Evolutionary conservation across 2,329 filamentous ascomycete species (phyloP).

Genomic region (Aspergillus novofumigatus): DNA sequence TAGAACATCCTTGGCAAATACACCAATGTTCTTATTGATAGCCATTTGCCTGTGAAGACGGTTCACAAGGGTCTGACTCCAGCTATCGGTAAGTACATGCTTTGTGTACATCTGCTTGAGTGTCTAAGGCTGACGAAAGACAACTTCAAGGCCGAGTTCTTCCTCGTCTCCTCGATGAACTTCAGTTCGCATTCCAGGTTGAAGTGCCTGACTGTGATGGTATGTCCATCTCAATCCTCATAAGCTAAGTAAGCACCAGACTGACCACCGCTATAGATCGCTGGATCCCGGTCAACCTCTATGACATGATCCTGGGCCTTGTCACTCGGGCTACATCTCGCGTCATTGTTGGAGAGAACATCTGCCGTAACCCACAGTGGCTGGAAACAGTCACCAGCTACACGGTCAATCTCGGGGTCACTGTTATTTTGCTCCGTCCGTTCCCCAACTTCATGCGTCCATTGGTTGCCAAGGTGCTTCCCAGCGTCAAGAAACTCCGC

Average conservation of each 20-base stretch:
- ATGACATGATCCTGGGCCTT: constrained; percentile 27
- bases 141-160: constrained; percentile 17
- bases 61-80: constrained; percentile 24
- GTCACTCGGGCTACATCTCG: constrained; percentile 39
- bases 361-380: constrained; percentile 39
- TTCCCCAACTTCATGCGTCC: constrained; percentile 33
- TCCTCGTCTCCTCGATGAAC: constrained; percentile 23
- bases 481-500: constrained; percentile 31
- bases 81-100: constrained; percentile 13
- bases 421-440: constrained; percentile 28
- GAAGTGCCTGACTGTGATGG: constrained; percentile 23
- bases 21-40: constrained; percentile 24
- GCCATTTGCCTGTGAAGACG: constrained; percentile 19
- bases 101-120: background rate
- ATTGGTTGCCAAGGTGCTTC: constrained; percentile 31
- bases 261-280: constrained; percentile 9
- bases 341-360: constrained; percentile 36
- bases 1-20: constrained; percentile 28
- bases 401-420: constrained; percentile 32
- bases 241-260: background rate
- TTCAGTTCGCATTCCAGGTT: constrained; percentile 20
- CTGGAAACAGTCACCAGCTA: constrained; percentile 31
- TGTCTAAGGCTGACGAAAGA: background rate
- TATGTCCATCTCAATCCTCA: background rate
- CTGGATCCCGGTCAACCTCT: constrained; percentile 22